Conservation (phyloP, 2,329 filamentous ascomycete species). For the Ceratocystis smalleyi region DNA sequence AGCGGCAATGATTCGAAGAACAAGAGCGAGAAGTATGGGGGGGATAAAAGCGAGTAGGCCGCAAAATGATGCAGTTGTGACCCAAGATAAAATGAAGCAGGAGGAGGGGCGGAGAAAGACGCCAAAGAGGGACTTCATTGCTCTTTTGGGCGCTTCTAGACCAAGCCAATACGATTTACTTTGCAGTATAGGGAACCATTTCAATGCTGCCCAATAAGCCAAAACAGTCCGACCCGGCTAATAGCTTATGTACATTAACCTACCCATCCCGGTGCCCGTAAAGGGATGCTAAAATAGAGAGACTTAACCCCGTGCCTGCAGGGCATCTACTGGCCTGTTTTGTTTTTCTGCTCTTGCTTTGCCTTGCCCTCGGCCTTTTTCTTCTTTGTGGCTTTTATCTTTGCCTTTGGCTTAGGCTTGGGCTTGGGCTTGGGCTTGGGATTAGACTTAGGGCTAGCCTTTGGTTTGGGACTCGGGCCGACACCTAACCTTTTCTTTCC, state of each 20-base stretch:
- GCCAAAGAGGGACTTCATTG: background rate
- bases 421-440: background rate
- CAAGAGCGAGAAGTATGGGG: constrained; percentile 7
- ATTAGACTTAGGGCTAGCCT: background rate
- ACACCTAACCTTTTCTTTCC: background rate
- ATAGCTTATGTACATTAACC: background rate
- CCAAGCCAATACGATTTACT: background rate
- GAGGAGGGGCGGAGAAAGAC: background rate
- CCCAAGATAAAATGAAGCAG: background rate
- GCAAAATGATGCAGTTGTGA: background rate
- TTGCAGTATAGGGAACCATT: background rate
- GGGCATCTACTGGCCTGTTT: background rate
- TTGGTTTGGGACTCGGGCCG: background rate
- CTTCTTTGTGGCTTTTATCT: background rate
- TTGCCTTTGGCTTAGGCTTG: background rate
- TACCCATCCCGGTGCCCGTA: background rate
- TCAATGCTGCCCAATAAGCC: background rate
- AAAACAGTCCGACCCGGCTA: background rate
- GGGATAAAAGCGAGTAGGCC: constrained; percentile 5
- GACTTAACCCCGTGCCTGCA: no score
- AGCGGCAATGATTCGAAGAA: constrained; percentile 23
- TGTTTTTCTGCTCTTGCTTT: background rate
- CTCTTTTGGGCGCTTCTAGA: background rate
- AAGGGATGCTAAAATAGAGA: background rate
- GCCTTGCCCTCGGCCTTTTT: background rate